These are phyloP conservation scores for Anacardium occidentale DNA, from an alignment of 345 rosid genomes.

Conservation along the genomic window DNA sequence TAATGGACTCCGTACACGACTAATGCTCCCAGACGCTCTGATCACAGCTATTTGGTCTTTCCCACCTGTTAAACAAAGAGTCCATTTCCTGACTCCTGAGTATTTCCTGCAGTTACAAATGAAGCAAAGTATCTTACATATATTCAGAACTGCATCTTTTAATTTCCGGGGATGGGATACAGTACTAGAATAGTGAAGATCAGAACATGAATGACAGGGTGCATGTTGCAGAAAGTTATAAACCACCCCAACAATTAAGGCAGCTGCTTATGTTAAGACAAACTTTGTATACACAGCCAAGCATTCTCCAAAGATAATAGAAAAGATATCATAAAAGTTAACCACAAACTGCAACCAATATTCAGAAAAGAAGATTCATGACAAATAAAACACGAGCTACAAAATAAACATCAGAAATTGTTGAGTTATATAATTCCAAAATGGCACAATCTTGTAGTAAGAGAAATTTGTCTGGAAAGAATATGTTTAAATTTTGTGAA, in stretches of 20 bases:
- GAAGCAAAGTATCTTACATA: not conserved
- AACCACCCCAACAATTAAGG: not conserved
- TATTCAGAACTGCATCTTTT: not conserved
- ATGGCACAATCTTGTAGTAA: not conserved
- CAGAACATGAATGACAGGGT: not conserved
- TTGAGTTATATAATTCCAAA: not conserved
- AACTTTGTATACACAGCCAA: not conserved
- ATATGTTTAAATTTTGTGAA: not conserved
- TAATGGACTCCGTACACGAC: constrained; percentile 71
- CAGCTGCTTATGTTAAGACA: not conserved
- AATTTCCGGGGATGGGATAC: constrained; percentile 10
- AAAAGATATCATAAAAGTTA: not conserved
- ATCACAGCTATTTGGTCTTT: constrained; percentile 77
- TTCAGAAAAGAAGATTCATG: not conserved
- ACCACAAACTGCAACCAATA: not conserved
- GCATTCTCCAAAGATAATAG: not conserved
- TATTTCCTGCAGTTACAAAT: constrained; percentile 59
- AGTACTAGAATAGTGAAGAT: not conserved
- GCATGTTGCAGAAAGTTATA: not conserved
- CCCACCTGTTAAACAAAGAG: constrained; percentile 87
- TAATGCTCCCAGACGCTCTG: constrained; percentile 90
- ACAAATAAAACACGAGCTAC: not conserved
- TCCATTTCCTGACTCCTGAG: constrained; percentile 77
- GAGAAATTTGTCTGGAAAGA: not conserved
- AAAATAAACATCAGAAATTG: not conserved